A percentile compares a stretch with the other conserved stretches of the same genome.
Evolutionary conservation across 495 filamentous ascomycete species (phyloP).

Genomic region (Penicillium simplicissimum): DNA sequence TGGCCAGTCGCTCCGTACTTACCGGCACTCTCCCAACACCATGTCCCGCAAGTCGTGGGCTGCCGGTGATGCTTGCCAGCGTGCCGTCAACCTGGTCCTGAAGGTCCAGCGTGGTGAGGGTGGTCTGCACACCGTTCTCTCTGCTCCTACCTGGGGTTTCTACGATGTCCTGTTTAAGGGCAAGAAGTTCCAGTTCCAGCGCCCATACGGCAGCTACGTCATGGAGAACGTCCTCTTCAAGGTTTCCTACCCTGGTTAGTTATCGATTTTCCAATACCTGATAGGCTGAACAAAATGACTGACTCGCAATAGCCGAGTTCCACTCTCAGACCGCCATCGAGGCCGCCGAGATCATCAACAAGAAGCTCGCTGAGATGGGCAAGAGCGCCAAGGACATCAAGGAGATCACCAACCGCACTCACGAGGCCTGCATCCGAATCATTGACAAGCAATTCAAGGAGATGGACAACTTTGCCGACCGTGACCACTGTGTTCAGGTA

Average conservation of each 20-base stretch:
- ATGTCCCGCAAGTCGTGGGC: slow-evolving; percentile 99
- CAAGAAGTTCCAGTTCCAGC: slow-evolving; percentile 93
- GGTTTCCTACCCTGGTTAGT: slow-evolving; percentile 90
- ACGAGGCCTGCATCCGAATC: slow-evolving; percentile 97
- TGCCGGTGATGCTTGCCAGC: slow-evolving; percentile 95
- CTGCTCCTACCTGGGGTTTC: slow-evolving; percentile 95
- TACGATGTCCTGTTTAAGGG: slow-evolving; percentile 97
- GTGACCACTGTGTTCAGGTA: slow-evolving; percentile 95
- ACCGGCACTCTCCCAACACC: slow-evolving; percentile 96
- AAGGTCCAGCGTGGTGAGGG: slow-evolving; percentile 92
- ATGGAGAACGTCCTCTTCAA: slow-evolving; percentile 99
- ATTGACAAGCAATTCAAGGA: slow-evolving; percentile 99
- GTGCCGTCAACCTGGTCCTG: slow-evolving; percentile 89
- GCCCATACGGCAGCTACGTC: slow-evolving; percentile 94
- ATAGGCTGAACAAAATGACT: not conserved
- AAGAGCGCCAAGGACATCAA: slow-evolving; percentile 96
- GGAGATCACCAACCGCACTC: slow-evolving; percentile 87
- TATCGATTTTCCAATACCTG: not conserved
- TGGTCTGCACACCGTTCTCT: slow-evolving; percentile 88
- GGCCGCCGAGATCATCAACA: slow-evolving; percentile 82
- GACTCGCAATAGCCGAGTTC: slow-evolving; percentile 72
- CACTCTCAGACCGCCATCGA: slow-evolving; percentile 99
- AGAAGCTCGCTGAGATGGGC: slow-evolving; percentile 75
- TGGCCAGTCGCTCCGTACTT: slow-evolving; percentile 92
- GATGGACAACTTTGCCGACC: slow-evolving; percentile 99